These are phyloP conservation scores for Stachybotrys chartarum DNA, from an alignment of 2,329 filamentous ascomycete genomes.

Conservation along the genomic window DNA sequence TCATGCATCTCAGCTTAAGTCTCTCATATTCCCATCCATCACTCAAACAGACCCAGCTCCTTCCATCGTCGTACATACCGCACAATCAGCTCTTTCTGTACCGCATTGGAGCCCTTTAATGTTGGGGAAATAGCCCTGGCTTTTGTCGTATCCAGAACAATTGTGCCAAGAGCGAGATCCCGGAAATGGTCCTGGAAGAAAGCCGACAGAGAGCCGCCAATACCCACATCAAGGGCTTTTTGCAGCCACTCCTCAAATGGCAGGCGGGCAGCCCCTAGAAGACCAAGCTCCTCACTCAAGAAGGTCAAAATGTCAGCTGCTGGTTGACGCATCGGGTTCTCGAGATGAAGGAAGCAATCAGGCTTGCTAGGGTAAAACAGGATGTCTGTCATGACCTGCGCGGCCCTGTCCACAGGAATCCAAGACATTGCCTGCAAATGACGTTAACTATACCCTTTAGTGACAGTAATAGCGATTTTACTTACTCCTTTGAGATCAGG, in stretches of 20 bases:
- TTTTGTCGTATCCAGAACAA: constrained; percentile 10
- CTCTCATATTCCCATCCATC: neutral
- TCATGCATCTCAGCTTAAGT: no score
- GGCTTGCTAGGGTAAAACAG: neutral
- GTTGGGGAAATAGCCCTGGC: constrained; percentile 6
- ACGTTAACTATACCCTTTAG: neutral
- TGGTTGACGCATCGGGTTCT: constrained; percentile 12
- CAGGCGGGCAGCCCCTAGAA: constrained; percentile 2
- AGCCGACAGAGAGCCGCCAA: constrained; percentile 6
- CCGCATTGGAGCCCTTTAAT: constrained; percentile 3
- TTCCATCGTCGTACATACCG: constrained; percentile 11
- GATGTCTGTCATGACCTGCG: constrained; percentile 6
- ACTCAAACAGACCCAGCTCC: constrained; percentile 8
- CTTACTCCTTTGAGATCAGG: constrained; percentile 10
- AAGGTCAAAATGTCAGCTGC: constrained; percentile 9
- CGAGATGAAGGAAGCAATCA: constrained; percentile 10
- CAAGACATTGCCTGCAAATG: constrained; percentile 8
- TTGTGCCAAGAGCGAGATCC: constrained; percentile 8
- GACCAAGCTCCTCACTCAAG: constrained; percentile 8
- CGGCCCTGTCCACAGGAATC: constrained; percentile 13
- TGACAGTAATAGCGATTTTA: neutral
- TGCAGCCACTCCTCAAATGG: constrained; percentile 9
- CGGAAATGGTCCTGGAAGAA: constrained; percentile 13
- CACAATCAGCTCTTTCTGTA: constrained; percentile 9
- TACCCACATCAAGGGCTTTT: constrained; percentile 1